A percentile compares a stretch with the other conserved stretches of the same genome.
phyloP scores from a whole-genome alignment of 768 basidiomycete species.

The Mycena rosella region DNA sequence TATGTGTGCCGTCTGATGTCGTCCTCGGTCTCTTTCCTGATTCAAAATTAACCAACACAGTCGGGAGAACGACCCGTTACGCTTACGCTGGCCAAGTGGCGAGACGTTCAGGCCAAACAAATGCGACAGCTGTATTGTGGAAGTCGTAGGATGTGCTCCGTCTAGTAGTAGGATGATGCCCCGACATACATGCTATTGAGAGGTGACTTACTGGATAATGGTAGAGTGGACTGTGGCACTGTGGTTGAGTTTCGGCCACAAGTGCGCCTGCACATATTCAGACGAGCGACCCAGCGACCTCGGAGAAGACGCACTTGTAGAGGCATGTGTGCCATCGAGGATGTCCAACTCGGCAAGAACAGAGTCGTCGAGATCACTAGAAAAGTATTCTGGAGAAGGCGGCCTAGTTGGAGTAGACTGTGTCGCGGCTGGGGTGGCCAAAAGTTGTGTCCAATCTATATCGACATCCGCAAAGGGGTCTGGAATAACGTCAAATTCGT shows the following conservation, averaged over 20 bases:
- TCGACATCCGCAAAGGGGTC: constrained; percentile 68
- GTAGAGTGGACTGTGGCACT: not conserved
- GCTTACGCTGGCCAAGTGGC: not conserved
- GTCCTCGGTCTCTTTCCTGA: constrained; percentile 2
- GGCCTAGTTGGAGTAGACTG: constrained; percentile 41
- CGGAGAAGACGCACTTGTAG: not conserved
- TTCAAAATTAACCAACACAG: not conserved
- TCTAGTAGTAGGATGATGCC: not conserved
- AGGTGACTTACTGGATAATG: not conserved
- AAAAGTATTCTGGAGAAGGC: constrained; percentile 39
- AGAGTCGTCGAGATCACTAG: constrained; percentile 49
- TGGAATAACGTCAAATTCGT: constrained; percentile 66
- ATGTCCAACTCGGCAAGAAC: constrained; percentile 60
- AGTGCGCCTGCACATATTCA: not conserved
- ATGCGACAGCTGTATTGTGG: constrained; percentile 5
- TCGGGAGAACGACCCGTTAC: not conserved
- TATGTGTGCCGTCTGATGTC: not conserved
- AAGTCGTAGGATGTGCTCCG: not conserved
- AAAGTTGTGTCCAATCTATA: constrained; percentile 59
- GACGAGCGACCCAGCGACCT: not conserved
- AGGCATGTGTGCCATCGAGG: constrained; percentile 49
- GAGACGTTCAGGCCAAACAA: not conserved
- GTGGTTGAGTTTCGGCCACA: not conserved
- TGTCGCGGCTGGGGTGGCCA: constrained; percentile 40
- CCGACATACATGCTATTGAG: not conserved